phyloP scores from a whole-genome alignment of 805 yeast species.

The Wickerhamomyces ciferrii region DNA sequence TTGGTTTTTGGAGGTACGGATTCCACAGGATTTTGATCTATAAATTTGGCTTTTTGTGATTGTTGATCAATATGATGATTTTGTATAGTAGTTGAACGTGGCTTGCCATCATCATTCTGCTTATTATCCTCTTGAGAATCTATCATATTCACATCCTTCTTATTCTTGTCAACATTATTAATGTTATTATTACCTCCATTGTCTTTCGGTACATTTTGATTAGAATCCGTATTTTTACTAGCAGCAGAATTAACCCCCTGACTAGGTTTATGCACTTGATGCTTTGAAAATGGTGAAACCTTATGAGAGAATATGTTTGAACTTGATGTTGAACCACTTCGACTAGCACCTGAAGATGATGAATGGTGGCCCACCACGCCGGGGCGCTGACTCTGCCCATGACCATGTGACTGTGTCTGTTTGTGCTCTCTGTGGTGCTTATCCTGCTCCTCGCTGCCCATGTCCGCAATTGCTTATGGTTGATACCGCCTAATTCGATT shows the following conservation, averaged over 20 bases:
- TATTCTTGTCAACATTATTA: neutral
- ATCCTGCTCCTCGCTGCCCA: too few species aligned
- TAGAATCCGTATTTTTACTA: neutral
- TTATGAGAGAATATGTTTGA: neutral
- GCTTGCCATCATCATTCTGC: neutral
- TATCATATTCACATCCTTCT: neutral
- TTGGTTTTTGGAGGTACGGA: neutral
- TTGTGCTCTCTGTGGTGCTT: neutral
- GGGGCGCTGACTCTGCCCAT: neutral
- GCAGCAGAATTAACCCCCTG: neutral
- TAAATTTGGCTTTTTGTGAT: neutral
- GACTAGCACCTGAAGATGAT: neutral
- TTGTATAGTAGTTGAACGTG: neutral
- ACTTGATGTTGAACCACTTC: neutral
- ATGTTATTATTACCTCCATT: neutral
- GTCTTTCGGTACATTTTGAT: neutral
- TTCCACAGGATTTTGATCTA: neutral
- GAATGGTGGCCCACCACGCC: neutral
- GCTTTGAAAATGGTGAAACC: neutral
- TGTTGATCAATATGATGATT: too few species aligned
- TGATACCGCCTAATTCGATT: too few species aligned
- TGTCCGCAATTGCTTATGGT: too few species aligned
- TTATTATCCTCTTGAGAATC: neutral
- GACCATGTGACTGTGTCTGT: neutral
- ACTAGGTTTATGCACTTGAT: neutral